These are phyloP conservation scores for Blastobotrys petasosporus DNA, from an alignment of 1,139 yeast species.

Conservation along the genomic window DNA sequence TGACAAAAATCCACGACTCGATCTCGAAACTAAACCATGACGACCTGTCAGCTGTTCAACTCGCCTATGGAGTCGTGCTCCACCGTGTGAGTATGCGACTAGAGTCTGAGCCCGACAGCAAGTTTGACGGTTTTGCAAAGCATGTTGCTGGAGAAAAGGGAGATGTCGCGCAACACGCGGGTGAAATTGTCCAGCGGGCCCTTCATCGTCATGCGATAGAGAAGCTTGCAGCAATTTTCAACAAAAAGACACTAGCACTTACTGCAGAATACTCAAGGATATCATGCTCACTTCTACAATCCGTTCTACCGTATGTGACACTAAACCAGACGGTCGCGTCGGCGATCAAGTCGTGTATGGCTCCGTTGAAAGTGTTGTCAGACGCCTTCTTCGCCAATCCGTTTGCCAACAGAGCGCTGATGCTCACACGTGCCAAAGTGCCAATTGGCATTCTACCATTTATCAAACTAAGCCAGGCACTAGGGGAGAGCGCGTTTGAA, in stretches of 20 bases:
- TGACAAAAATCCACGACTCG: conserved; percentile 39
- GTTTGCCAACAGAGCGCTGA: conserved; percentile 49
- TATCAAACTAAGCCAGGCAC: conserved; percentile 49
- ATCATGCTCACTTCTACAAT: conserved; percentile 51
- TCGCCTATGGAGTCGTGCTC: conserved; percentile 67
- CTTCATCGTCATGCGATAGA: conserved; percentile 41
- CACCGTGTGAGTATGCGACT: conserved; percentile 49
- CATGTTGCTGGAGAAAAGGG: conserved; percentile 13
- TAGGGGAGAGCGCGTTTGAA: conserved; percentile 58
- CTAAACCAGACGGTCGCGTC: conserved; percentile 50
- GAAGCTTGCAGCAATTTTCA: conserved; percentile 39
- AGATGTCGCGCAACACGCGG: conserved; percentile 20
- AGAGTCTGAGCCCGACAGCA: conserved; percentile 10
- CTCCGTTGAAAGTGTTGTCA: conserved; percentile 51
- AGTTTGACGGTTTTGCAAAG: conserved; percentile 11
- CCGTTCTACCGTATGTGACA: conserved; percentile 58
- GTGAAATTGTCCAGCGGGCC: conserved; percentile 37
- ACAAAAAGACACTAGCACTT: conserved; percentile 35
- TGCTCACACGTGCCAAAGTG: conserved; percentile 62
- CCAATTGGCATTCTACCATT: conserved; percentile 66
- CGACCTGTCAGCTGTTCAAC: conserved; percentile 47
- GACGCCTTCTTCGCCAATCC: conserved; percentile 54
- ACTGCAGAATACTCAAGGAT: conserved; percentile 50
- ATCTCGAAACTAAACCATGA: conserved; percentile 22
- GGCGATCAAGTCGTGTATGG: conserved; percentile 47